Evolutionary conservation across 352 stramenopile genomes (phyloP), one percentile per base, ranked within the genome.

Genomic region (Phytophthora boehmeriae): DNA sequence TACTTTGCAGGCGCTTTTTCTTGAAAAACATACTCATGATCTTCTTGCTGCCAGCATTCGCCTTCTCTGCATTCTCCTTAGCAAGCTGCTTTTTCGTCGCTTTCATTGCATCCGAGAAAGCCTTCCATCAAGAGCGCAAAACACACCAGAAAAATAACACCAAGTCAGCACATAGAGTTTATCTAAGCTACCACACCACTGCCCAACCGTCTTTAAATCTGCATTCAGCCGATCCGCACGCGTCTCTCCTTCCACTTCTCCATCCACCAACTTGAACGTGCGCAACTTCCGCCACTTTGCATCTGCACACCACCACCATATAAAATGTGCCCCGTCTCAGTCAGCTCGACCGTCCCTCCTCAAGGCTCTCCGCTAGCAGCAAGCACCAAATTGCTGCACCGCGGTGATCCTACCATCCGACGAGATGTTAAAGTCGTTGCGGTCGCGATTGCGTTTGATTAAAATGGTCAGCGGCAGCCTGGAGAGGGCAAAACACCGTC

Each of bases 281-380:
- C 83, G 77, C 53, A 92, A 75, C 59, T 92, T 92, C 39, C 83
- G 66, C 83, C 83, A 92, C 30, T 89, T 86, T 32, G 76, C 73
- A 47, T 73, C 82, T 92, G 45, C 48, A 2, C 28, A 36, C 14
- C 34, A 47, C 9, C 19, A 66, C 20, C 38, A 39, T 25, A 55
- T 9, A 46, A 36, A 36, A 35, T 17, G 8, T 30, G 50, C 14
- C 36, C 14, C 48, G 14, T 59, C 34, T 60, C 36, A 60, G 47
- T 30, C 52, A 3, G 19, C 43, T 34, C 2, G n/a, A 45, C 34
- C 34, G 50, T 25, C 48, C 32, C 32, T 19, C 42, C 10, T 8
- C 17, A 30, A 6, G 25, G 25, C 25, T 6, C 25, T 30, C 3
- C 25, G 6, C 25, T 6, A 30, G 25, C 25, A 30, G 3, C 25